A percentile compares a stretch with the other conserved stretches of the same genome.
phyloP scores from a whole-genome alignment of 1,139 yeast genomes.

The Geotrichum carabidarum region DNA sequence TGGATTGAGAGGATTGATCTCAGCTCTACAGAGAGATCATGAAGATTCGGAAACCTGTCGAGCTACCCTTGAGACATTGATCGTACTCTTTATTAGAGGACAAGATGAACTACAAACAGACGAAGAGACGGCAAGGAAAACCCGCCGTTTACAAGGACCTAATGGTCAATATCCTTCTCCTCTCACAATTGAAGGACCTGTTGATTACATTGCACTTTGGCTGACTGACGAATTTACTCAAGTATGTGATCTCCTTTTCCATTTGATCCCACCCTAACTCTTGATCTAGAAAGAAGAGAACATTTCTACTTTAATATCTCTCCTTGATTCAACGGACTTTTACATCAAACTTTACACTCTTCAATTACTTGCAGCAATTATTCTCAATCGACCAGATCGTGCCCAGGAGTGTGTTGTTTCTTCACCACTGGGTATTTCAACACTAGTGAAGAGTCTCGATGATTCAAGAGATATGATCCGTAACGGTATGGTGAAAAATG shows the following conservation, averaged over 20 bases:
- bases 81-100: constrained; percentile 60
- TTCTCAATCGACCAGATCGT: constrained; percentile 67
- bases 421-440: constrained; percentile 75
- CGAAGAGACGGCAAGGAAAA: constrained; percentile 41
- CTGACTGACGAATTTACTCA: constrained; percentile 91
- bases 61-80: constrained; percentile 78
- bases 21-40: constrained; percentile 60
- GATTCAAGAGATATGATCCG: constrained; percentile 84
- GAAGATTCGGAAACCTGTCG: constrained; percentile 70
- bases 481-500: constrained; percentile 39
- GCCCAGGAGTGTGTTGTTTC: constrained; percentile 70
- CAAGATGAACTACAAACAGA: constrained; percentile 43
- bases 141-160: constrained; percentile 23
- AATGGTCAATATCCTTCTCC: constrained; percentile 68
- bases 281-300: constrained; percentile 42
- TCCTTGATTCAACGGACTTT: constrained; percentile 57
- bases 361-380: constrained; percentile 79
- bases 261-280: constrained; percentile 15
- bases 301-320: constrained; percentile 53
- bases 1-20: constrained; percentile 71
- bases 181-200: constrained; percentile 42
- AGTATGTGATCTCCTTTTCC: constrained; percentile 25
- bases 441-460: constrained; percentile 61
- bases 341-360: constrained; percentile 74
- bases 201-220: constrained; percentile 89